phyloP scores from a whole-genome alignment of 148 eudicot genomes.

The Drosera capensis region DNA sequence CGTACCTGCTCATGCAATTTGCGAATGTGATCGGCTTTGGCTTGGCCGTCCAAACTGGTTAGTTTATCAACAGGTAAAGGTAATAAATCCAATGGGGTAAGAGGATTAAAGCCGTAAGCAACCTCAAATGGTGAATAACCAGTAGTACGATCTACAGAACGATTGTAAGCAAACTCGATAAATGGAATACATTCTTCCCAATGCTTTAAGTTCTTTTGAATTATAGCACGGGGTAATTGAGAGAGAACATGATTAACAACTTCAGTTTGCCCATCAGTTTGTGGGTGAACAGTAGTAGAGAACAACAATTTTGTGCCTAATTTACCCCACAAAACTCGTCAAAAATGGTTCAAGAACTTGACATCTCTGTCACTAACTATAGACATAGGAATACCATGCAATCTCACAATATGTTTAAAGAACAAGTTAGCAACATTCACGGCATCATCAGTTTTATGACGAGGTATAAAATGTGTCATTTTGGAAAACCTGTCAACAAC shows the following conservation, averaged over 20 bases:
- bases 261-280: conserved; percentile 12
- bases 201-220: not conserved
- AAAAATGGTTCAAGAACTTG: conserved; percentile 6
- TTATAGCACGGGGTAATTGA: not conserved
- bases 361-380: conserved; percentile 7
- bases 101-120: conserved; percentile 10
- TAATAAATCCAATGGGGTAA: not conserved
- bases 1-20: not conserved
- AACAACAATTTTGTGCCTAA: conserved; percentile 6
- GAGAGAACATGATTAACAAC: conserved; percentile 5
- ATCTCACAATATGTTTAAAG: not conserved
- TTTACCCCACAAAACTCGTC: conserved; percentile 2
- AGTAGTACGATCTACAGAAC: not conserved
- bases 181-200: conserved; percentile 6
- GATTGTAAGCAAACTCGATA: conserved; percentile 8
- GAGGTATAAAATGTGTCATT: not conserved
- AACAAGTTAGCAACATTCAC: not conserved
- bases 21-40: not conserved
- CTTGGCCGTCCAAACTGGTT: not conserved
- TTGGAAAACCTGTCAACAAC: conserved; percentile 1
- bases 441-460: conserved; percentile 5
- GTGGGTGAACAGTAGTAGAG: conserved; percentile 5
- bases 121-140: conserved; percentile 6
- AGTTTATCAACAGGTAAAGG: not conserved
- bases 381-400: conserved; percentile 8